Conservation (phyloP, 257 asterid species). For the Solanum infundibuliforme region DNA sequence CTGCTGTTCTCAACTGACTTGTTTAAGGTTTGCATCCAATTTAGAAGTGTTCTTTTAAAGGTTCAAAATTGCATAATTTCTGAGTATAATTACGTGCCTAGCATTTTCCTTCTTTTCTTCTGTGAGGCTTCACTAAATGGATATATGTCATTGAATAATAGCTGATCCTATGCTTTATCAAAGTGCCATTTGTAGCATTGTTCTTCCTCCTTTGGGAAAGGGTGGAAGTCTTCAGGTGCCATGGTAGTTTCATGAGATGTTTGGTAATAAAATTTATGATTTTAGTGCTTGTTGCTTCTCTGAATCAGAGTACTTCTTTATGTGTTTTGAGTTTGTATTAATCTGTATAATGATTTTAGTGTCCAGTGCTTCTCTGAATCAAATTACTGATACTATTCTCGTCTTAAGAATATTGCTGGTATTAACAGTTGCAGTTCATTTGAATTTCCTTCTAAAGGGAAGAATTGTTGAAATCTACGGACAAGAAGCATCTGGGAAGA, state of each 20-base stretch:
- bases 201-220: neutral
- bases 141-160: neutral
- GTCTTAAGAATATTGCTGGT: neutral
- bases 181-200: neutral
- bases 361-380: neutral
- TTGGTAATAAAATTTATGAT: neutral
- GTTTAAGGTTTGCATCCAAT: neutral
- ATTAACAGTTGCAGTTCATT: neutral
- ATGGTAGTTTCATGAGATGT: neutral
- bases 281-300: neutral
- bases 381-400: neutral
- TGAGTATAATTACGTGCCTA: neutral
- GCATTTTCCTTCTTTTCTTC: neutral
- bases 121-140: neutral
- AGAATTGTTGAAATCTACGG: conserved; percentile 90
- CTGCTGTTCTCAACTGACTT: neutral
- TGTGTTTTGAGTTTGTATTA: neutral
- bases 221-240: neutral
- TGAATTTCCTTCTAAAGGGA: conserved; percentile 38
- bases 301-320: neutral
- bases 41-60: neutral
- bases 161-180: neutral
- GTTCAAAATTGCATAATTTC: neutral
- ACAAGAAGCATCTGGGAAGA: conserved; percentile 97
- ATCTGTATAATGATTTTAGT: neutral